These are phyloP conservation scores for Cutaneotrichosporon cavernicola DNA, from an alignment of 1,284 basidiomycete genomes.

Conservation along the genomic window DNA sequence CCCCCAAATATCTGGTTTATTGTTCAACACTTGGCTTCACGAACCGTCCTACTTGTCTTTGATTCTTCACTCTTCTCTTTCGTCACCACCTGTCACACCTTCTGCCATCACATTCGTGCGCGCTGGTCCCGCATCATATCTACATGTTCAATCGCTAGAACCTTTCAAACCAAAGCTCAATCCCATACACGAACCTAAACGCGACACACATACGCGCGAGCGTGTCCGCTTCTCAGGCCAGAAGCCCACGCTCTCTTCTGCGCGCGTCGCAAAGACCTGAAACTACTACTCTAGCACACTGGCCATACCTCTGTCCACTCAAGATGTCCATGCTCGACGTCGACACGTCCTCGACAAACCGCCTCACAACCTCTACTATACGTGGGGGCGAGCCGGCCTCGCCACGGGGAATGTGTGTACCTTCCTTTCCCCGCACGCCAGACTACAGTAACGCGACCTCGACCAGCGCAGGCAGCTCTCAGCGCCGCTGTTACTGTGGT, in stretches of 20 bases:
- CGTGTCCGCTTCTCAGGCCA: slow-evolving; percentile 13
- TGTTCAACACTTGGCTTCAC: not conserved
- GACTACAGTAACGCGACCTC: slow-evolving; percentile 8
- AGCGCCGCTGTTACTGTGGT: slow-evolving; percentile 45
- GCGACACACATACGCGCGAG: not conserved
- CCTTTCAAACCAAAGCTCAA: not conserved
- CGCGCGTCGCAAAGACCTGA: not conserved
- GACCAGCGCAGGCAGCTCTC: slow-evolving; percentile 1
- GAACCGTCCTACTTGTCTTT: not conserved
- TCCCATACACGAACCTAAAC: slow-evolving; percentile 3
- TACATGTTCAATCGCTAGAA: not conserved
- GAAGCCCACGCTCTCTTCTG: slow-evolving; percentile 6
- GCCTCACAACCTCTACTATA: slow-evolving; percentile 15
- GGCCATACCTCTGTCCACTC: not conserved
- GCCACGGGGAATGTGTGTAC: not conserved
- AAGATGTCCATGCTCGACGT: slow-evolving; percentile 15
- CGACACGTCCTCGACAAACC: slow-evolving; percentile 8
- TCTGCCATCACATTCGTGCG: not conserved
- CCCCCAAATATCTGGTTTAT: not conserved
- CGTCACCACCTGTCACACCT: not conserved
- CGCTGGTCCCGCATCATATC: not conserved
- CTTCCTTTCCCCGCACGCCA: slow-evolving; percentile 10
- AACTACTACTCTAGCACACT: not conserved
- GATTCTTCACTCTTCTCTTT: not conserved
- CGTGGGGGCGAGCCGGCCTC: slow-evolving; percentile 20